A percentile compares a stretch with the other conserved stretches of the same genome.
Conservation (phyloP, 331 rosid genomes). For the Erythrophleum ivorense region DNA sequence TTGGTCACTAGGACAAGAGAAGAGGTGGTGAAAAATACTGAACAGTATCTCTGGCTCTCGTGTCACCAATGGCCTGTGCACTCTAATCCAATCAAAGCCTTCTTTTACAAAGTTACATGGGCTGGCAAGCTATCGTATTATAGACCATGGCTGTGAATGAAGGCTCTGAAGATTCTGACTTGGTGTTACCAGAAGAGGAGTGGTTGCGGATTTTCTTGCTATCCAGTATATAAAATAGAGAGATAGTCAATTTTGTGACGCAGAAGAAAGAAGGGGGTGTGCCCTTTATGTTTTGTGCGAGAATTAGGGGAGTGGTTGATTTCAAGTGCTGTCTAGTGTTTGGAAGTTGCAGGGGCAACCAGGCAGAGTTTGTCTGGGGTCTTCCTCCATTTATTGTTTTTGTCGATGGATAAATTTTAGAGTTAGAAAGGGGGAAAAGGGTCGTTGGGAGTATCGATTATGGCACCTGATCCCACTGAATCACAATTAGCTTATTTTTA, state of each 20-base stretch:
- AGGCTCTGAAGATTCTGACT: conserved; percentile 12
- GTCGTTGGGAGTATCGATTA: conserved; percentile 33
- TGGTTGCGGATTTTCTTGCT: conserved; percentile 36
- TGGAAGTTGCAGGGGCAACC: conserved; percentile 39
- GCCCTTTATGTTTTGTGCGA: conserved; percentile 1
- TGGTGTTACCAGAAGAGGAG: conserved; percentile 32
- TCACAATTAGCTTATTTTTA: conserved; percentile 43
- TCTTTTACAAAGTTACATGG: neutral
- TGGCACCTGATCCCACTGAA: conserved; percentile 67
- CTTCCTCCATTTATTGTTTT: conserved; percentile 45
- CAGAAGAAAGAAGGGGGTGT: conserved; percentile 17
- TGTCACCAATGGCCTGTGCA: conserved; percentile 22
- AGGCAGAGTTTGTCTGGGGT: conserved; percentile 43
- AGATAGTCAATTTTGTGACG: conserved; percentile 35
- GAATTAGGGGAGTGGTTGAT: conserved; percentile 30
- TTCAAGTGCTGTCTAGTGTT: conserved; percentile 43
- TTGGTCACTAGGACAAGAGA: conserved; percentile 24
- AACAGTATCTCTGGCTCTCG: neutral
- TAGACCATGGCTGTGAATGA: conserved; percentile 34
- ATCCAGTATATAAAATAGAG: neutral
- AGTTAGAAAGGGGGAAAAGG: conserved; percentile 31
- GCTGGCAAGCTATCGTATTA: conserved; percentile 22
- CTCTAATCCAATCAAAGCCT: conserved; percentile 36
- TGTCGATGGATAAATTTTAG: conserved; percentile 32
- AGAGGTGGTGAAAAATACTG: neutral